phyloP scores from a whole-genome alignment of 1,284 basidiomycete genomes.

The Phellopilus nigrolimitatus region DNA sequence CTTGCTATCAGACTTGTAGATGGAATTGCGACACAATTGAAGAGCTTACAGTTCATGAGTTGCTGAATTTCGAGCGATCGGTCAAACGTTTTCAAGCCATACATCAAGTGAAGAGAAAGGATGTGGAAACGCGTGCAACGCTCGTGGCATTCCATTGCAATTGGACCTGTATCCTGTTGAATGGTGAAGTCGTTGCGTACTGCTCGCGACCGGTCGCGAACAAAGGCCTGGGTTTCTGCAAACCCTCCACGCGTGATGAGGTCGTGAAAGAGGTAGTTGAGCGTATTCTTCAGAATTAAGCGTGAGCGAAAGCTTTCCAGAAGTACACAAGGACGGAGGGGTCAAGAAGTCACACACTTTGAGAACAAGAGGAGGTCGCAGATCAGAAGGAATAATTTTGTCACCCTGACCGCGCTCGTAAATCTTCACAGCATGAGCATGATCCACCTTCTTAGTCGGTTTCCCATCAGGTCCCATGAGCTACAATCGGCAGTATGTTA shows the following conservation, averaged over 20 bases:
- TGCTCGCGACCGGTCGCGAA: slow-evolving; percentile 88
- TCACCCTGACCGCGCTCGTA: slow-evolving; percentile 95
- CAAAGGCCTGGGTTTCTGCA: slow-evolving; percentile 73
- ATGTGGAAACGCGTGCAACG: slow-evolving; percentile 94
- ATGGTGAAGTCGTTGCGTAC: slow-evolving; percentile 94
- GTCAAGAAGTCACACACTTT: slow-evolving; percentile 60
- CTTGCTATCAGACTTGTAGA: slow-evolving; percentile 7
- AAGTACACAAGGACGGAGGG: slow-evolving; percentile 4
- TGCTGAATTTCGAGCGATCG: slow-evolving; percentile 82
- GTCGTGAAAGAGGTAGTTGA: slow-evolving; percentile 89
- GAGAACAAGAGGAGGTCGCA: slow-evolving; percentile 83
- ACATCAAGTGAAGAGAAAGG: slow-evolving; percentile 75
- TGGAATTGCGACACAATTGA: not conserved
- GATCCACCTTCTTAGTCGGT: slow-evolving; percentile 72
- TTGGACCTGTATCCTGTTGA: slow-evolving; percentile 74
- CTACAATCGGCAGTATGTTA: slow-evolving; percentile 34
- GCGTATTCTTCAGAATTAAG: slow-evolving; percentile 55
- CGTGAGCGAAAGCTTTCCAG: slow-evolving; percentile 16
- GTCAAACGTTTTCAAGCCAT: slow-evolving; percentile 57
- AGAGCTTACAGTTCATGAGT: slow-evolving; percentile 76
- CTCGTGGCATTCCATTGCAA: slow-evolving; percentile 89
- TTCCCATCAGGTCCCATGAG: slow-evolving; percentile 43
- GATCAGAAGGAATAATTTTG: slow-evolving; percentile 86
- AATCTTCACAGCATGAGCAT: slow-evolving; percentile 85
- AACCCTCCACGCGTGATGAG: slow-evolving; percentile 71